phyloP scores from a whole-genome alignment of 2,329 filamentous ascomycete species.

The Hypoxylon sp. region DNA sequence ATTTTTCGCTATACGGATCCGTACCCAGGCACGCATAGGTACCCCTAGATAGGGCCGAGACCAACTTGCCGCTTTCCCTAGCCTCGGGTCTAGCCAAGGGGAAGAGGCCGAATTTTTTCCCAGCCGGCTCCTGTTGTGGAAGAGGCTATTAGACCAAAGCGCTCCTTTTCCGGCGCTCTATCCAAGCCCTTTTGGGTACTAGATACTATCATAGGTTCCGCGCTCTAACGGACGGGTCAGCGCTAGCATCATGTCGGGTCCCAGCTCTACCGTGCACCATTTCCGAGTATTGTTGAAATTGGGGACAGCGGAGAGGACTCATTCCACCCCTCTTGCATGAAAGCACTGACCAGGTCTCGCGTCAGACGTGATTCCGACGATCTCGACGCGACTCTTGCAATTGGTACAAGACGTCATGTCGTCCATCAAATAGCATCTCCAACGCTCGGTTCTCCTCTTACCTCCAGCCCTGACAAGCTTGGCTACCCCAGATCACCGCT shows the following conservation, averaged over 20 bases:
- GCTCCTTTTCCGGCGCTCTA: neutral
- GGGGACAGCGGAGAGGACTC: constrained; percentile 15
- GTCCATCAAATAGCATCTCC: constrained; percentile 20
- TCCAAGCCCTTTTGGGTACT: constrained; percentile 9
- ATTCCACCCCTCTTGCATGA: constrained; percentile 7
- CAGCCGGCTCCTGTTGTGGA: neutral
- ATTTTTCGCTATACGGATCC: constrained; percentile 1
- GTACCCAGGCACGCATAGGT: no score
- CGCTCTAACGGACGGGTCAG: constrained; percentile 17
- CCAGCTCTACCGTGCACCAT: constrained; percentile 16
- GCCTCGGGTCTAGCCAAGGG: constrained; percentile 7
- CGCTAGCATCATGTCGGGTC: constrained; percentile 11
- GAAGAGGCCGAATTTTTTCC: constrained; percentile 4
- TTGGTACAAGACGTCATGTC: constrained; percentile 11
- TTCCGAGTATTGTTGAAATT: constrained; percentile 15
- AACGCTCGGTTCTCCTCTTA: constrained; percentile 2
- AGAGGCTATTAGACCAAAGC: constrained; percentile 3
- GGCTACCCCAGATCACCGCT: constrained; percentile 7
- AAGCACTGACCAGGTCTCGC: constrained; percentile 21
- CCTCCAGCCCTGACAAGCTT: neutral
- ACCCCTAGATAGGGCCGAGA: constrained; percentile 2
- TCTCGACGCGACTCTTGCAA: constrained; percentile 19
- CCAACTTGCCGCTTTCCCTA: constrained; percentile 9
- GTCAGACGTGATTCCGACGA: constrained; percentile 11
- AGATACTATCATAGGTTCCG: constrained; percentile 8